Evolutionary conservation across 2,329 filamentous ascomycete genomes (phyloP), one percentile per base, ranked within the genome.

Genomic region (Fusarium tuaranense): DNA sequence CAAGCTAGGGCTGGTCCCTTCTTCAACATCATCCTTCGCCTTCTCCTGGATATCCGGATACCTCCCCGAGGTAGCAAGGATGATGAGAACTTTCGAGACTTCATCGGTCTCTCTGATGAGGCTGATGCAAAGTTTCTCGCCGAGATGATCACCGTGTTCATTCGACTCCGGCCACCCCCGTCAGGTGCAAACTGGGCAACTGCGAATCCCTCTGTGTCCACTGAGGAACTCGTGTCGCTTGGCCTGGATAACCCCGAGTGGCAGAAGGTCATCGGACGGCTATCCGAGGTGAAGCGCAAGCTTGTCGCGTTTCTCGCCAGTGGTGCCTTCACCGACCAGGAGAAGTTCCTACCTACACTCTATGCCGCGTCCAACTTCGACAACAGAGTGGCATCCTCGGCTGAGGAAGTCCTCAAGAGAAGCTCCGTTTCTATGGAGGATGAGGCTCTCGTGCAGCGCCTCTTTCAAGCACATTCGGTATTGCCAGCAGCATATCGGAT

Each of bases 321-420:
- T 79, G 95, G 94, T 6, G 92, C 95, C 8, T 98, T 99, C 82
- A 92, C 86, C 0, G 95, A 98, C 71, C 84, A 91, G 1, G 94
- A 98, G 79, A 92, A 95, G 36, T 95, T 98, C 77, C 82, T 98
- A 14, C 93, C 96, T 0, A 93, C 95, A 1, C 84, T 98, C 1
- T 95, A 94, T 80, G 95, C 95, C 7, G 92, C 95, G 30, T 92
- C 95, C 1, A 95, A 95, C 82, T 86, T 92, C 2, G 97, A 98
- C 74, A 94, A 92, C 39, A 90, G 93, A 10, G 92, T 98, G 41
- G 92, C 94, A 13, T 91, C 93, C n/a, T 86, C 94, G n/a, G 96
- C 94, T 0, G 95, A 98, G 67, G 95, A 98, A 77, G 90, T 97
- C 59, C 83, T 98, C 74, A 99, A 98, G 83, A 89, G 95, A 74